A percentile compares a stretch with the other conserved stretches of the same genome.
Conservation (phyloP, 2,329 filamentous ascomycete species). For the Alternaria novae-zelandiae region DNA sequence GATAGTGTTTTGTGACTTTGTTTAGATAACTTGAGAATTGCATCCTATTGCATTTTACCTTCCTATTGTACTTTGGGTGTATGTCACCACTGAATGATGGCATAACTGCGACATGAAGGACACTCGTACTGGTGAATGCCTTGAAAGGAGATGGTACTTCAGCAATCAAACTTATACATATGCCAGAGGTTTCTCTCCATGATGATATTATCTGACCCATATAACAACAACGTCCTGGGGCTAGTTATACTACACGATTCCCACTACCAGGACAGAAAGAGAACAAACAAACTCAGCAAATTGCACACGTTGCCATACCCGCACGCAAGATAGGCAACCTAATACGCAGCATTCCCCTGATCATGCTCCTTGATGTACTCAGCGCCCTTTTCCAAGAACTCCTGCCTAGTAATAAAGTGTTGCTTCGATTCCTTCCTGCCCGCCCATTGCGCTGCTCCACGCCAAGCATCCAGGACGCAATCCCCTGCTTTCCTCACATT, state of each 20-base stretch:
- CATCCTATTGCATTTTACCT: not conserved
- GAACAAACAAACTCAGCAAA: not conserved
- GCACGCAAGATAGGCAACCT: not conserved
- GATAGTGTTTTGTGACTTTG: not conserved
- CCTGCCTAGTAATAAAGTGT: constrained; percentile 75
- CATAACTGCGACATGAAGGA: not conserved
- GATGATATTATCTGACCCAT: not conserved
- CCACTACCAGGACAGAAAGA: not conserved
- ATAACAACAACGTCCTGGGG: not conserved
- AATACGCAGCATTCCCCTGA: constrained; percentile 48
- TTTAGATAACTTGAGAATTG: not conserved
- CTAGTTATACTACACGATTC: not conserved
- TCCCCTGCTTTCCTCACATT: constrained; percentile 75
- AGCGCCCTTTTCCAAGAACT: constrained; percentile 89
- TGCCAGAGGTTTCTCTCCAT: not conserved
- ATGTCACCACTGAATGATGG: not conserved
- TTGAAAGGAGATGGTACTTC: not conserved
- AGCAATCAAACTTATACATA: not conserved
- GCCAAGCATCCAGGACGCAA: constrained; percentile 88
- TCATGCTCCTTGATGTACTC: constrained; percentile 85
- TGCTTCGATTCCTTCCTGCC: constrained; percentile 64
- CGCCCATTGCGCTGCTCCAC: constrained; percentile 87
- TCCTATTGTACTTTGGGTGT: not conserved
- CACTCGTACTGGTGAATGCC: not conserved
- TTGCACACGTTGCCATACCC: not conserved